Percentiles rank a stretch among this genome's conserved stretches.
Evolutionary conservation across 352 stramenopile species (phyloP).

Genomic region (Globisporangium ultimum): DNA sequence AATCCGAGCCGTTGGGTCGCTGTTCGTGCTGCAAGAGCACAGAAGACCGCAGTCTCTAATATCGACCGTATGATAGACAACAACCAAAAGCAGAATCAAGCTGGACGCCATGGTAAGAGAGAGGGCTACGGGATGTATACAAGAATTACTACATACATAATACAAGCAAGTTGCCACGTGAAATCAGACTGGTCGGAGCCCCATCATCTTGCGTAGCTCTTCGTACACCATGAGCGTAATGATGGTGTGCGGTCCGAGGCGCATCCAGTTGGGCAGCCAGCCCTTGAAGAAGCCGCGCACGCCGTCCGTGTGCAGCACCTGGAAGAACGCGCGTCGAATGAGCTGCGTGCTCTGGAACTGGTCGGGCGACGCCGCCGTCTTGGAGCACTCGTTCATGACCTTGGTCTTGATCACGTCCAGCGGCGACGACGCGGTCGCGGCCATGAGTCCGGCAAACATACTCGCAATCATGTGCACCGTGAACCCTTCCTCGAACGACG

Average conservation of each 20-base stretch:
- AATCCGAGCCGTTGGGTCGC: slow-evolving; percentile 33
- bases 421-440: slow-evolving; percentile 63
- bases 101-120: too few relatives aligned
- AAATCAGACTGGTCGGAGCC: slow-evolving; percentile 46
- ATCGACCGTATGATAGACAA: too few relatives aligned
- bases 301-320: slow-evolving; percentile 50
- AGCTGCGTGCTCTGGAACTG: slow-evolving; percentile 32
- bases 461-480: slow-evolving; percentile 62
- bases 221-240: slow-evolving; percentile 79
- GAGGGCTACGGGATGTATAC: too few relatives aligned
- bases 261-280: slow-evolving; percentile 76
- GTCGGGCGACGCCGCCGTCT: slow-evolving; percentile 29
- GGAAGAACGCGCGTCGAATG: slow-evolving; percentile 50
- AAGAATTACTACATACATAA: too few relatives aligned
- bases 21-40: slow-evolving; percentile 28
- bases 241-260: slow-evolving; percentile 68
- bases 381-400: slow-evolving; percentile 74
- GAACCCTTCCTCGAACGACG: slow-evolving; percentile 51
- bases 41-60: background rate
- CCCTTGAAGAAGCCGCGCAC: slow-evolving; percentile 74
- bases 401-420: slow-evolving; percentile 85
- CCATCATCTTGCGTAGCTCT: slow-evolving; percentile 47
- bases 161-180: too few relatives aligned
- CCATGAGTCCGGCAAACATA: slow-evolving; percentile 72
- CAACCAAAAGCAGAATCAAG: too few relatives aligned